Percentiles rank a stretch among this genome's conserved stretches.
phyloP scores from a whole-genome alignment of 352 stramenopile species.

The Globisporangium solare region DNA sequence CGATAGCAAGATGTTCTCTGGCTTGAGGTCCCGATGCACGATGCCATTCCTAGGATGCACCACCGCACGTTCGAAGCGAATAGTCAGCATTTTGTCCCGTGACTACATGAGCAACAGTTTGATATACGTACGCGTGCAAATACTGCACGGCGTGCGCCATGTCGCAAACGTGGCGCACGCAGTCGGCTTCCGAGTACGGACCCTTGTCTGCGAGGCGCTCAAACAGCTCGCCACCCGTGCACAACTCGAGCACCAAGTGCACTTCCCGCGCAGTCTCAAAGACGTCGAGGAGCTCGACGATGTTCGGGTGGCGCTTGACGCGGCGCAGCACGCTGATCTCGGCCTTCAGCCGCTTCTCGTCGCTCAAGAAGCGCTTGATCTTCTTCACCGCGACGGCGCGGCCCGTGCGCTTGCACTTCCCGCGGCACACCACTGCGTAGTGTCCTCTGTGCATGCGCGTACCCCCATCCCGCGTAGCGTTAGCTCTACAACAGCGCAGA shows the following conservation, averaged over 20 bases:
- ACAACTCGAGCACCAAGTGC: conserved; percentile 77
- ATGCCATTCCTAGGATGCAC: conserved; percentile 51
- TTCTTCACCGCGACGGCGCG: conserved; percentile 74
- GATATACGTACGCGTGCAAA: conserved; percentile 47
- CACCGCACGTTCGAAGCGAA: not conserved
- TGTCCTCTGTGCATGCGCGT: conserved; percentile 36
- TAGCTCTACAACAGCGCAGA: not conserved
- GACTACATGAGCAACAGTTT: no score
- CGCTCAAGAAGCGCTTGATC: conserved; percentile 77
- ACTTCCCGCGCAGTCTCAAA: conserved; percentile 78
- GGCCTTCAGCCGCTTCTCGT: conserved; percentile 54
- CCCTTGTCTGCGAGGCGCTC: conserved; percentile 74
- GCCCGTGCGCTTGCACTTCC: conserved; percentile 42
- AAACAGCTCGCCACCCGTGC: conserved; percentile 79
- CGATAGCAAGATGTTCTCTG: conserved; percentile 81
- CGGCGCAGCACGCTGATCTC: conserved; percentile 59
- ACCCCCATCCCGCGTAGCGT: no score
- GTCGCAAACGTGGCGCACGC: conserved; percentile 61
- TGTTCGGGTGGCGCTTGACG: conserved; percentile 66
- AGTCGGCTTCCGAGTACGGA: conserved; percentile 79
- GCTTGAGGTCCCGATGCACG: conserved; percentile 80
- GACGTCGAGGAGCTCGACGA: conserved; percentile 75
- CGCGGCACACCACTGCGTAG: conserved; percentile 63
- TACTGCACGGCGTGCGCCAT: conserved; percentile 71
- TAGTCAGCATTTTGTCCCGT: no score